A percentile compares a stretch with the other conserved stretches of the same genome.
phyloP scores from a whole-genome alignment of 169 alveolate genomes.

The Eimeria falciformis region DNA sequence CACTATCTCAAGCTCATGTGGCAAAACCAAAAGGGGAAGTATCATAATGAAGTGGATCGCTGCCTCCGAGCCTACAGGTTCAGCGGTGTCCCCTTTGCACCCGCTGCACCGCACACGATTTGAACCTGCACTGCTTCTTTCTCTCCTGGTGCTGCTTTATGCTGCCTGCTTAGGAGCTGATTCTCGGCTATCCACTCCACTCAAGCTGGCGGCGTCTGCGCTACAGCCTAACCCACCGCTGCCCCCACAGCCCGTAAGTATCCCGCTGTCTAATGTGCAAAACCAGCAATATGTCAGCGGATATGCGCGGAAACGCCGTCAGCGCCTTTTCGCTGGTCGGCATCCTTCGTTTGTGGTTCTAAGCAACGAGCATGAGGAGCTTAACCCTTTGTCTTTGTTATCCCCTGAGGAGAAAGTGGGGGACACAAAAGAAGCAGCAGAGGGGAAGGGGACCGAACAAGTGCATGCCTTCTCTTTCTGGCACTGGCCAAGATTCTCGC shows the following conservation, averaged over 20 bases:
- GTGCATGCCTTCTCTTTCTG: constrained; percentile 13
- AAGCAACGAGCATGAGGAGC: constrained; percentile 8
- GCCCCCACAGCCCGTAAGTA: not conserved
- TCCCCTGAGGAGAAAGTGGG: not conserved
- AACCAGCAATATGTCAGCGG: not conserved
- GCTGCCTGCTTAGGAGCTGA: no score
- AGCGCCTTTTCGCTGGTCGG: not conserved
- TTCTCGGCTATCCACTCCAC: no score
- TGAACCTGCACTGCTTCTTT: no score
- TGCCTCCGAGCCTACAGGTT: no score
- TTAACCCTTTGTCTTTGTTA: not conserved
- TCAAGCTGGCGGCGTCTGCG: not conserved
- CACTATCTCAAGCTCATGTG: no score
- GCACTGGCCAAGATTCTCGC: constrained; percentile 12
- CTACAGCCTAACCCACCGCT: no score
- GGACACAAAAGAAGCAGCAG: not conserved
- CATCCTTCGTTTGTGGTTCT: constrained; percentile 23
- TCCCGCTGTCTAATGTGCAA: not conserved
- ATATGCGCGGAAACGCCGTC: not conserved
- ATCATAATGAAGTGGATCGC: no score
- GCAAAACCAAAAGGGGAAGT: no score
- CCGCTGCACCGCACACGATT: no score
- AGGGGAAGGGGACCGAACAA: not conserved
- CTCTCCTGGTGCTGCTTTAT: no score
- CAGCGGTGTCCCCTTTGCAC: no score